Base-by-base conservation (phyloP, 2,329 filamentous ascomycete genomes). In the Lasiodiplodia hormozganensis region DNA sequence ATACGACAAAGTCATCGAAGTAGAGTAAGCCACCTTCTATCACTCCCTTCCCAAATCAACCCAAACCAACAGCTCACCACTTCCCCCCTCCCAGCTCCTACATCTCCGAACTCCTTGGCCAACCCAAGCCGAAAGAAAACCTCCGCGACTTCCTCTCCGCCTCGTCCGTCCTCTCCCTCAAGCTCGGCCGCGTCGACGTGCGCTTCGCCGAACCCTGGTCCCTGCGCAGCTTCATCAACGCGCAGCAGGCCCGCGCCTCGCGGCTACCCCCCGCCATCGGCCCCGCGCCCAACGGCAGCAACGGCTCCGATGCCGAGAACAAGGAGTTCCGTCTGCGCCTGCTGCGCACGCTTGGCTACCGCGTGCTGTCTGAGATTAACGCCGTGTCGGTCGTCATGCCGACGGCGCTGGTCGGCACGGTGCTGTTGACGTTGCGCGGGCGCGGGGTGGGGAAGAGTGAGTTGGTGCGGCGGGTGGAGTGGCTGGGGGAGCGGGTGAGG, bases 1-100 rank as follows among this genome's bases (percentile, higher is more conserved):
- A 77, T 99, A 99, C 77, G 96, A 99, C 84, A 99, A 98, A 77
- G 96, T 99, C 68, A 96, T 99, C 69, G 96, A 99, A 79, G 97
- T 96, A 0, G 94, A 97, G 79, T 84, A 77, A 70, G 81, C 67
- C 5, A n/a, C 57, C 40, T n/a, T 21, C n/a, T n/a, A n/a, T n/a
- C n/a, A n/a, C n/a, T n/a, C n/a, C n/a, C n/a, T n/a, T n/a, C n/a
- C n/a, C n/a, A n/a, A n/a, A n/a, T n/a, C n/a, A n/a, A n/a, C n/a
- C n/a, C n/a, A n/a, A n/a, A n/a, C n/a, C n/a, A n/a, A n/a, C n/a
- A n/a, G n/a, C n/a, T n/a, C n/a, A n/a, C n/a, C n/a, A n/a, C n/a
- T n/a, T n/a, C n/a, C 23, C 40, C 4, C 28, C 6, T 28, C 47
- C 11, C 70, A 86, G 84, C 72, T 96, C 94, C 5, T 99, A 99